Percentiles rank a stretch among this genome's conserved stretches.
These are phyloP conservation scores for Hypholoma sublateritium DNA, from an alignment of 768 basidiomycete genomes.

Conservation along the genomic window DNA sequence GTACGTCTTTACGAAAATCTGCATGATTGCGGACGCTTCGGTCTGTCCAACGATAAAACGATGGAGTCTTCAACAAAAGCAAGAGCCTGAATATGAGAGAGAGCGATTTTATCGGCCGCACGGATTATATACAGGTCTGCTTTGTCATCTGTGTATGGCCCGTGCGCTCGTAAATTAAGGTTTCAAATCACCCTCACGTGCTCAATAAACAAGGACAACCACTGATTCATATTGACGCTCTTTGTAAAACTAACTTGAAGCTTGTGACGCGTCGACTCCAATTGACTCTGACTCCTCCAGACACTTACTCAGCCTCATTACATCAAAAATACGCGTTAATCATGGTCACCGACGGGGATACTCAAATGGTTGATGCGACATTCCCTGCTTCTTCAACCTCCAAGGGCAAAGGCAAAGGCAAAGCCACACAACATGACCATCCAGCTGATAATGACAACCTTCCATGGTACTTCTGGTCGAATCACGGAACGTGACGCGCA, in stretches of 20 bases:
- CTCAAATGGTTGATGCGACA: conserved; percentile 50
- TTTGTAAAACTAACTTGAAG: conserved; percentile 6
- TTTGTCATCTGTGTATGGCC: conserved; percentile 46
- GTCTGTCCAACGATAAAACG: conserved; percentile 90
- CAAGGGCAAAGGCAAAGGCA: conserved; percentile 71
- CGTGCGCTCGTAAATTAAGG: conserved; percentile 35
- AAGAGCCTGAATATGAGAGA: conserved; percentile 42
- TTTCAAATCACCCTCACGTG: conserved; percentile 20
- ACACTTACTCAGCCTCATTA: background rate
- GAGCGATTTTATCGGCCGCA: conserved; percentile 5
- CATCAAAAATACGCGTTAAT: conserved; percentile 10
- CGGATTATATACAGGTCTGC: conserved; percentile 24
- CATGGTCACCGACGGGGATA: conserved; percentile 64
- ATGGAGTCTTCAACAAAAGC: conserved; percentile 94
- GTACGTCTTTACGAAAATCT: conserved; percentile 98
- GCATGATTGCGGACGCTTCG: conserved; percentile 79
- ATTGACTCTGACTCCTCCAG: background rate
- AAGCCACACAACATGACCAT: conserved; percentile 43
- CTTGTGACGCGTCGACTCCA: background rate
- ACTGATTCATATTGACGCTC: conserved; percentile 13
- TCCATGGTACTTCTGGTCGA: conserved; percentile 66
- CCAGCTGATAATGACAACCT: conserved; percentile 62
- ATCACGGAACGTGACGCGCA: background rate
- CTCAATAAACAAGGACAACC: conserved; percentile 20
- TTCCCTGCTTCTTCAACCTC: conserved; percentile 21